Percentiles rank a stretch among this genome's conserved stretches.
Evolutionary conservation across 163 green algal species (phyloP).

Genomic region (Trebouxiophyceae sp.): DNA sequence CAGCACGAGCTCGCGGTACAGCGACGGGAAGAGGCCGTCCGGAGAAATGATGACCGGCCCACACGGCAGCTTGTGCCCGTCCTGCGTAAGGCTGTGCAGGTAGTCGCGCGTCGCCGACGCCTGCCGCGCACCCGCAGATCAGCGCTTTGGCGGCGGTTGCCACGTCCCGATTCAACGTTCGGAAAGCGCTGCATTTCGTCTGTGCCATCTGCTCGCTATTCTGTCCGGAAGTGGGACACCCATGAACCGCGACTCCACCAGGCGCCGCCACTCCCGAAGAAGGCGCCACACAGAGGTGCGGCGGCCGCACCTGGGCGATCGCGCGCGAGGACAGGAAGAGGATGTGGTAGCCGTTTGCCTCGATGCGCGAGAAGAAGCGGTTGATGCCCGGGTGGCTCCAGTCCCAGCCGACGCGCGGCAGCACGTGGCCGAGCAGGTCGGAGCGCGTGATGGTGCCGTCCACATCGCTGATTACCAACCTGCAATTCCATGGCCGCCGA

Average conservation of each 20-base stretch:
- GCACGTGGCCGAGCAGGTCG: slow-evolving; percentile 82
- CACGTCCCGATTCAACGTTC: too few relatives aligned
- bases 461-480: slow-evolving; percentile 83
- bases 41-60: slow-evolving; percentile 93
- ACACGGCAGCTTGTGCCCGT: slow-evolving; percentile 53
- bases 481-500: too few relatives aligned
- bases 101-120: slow-evolving; percentile 84
- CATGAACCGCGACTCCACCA: too few relatives aligned
- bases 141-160: too few relatives aligned
- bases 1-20: slow-evolving; percentile 76
- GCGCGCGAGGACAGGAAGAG: slow-evolving; percentile 85
- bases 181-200: too few relatives aligned
- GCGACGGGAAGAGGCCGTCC: slow-evolving; percentile 82
- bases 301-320: slow-evolving; percentile 40
- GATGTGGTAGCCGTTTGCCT: slow-evolving; percentile 77
- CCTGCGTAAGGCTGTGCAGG: slow-evolving; percentile 78
- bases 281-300: too few relatives aligned
- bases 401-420: slow-evolving; percentile 77
- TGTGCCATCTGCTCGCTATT: too few relatives aligned
- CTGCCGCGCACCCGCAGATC: too few relatives aligned
- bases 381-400: slow-evolving; percentile 83
- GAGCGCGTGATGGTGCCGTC: slow-evolving; percentile 91
- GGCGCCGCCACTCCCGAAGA: too few relatives aligned
- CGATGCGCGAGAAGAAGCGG: slow-evolving; percentile 72
- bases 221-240: too few relatives aligned